Conservation (phyloP, 495 filamentous ascomycete genomes). For the Halenospora varia region DNA sequence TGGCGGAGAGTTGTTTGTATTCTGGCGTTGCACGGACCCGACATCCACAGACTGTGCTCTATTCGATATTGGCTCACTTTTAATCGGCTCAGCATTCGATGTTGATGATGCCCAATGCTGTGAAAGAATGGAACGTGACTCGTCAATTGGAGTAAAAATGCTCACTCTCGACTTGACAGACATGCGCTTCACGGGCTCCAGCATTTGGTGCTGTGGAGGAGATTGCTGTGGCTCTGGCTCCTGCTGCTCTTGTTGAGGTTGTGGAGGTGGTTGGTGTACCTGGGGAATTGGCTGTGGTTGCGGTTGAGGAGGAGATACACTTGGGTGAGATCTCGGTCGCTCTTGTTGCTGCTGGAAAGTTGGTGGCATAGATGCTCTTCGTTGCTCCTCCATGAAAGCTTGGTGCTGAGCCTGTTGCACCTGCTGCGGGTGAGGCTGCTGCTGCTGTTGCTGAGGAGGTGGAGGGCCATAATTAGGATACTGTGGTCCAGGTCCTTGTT, state of each 20-base stretch:
- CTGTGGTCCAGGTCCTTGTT: conserved; percentile 28
- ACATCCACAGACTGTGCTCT: conserved; percentile 65
- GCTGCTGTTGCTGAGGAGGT: conserved; percentile 37
- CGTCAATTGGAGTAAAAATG: conserved; percentile 96
- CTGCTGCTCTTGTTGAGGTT: conserved; percentile 26
- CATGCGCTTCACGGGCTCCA: conserved; percentile 65
- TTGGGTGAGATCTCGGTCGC: conserved; percentile 26
- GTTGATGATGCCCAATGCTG: conserved; percentile 70
- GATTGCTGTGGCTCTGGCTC: conserved; percentile 42
- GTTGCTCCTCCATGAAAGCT: conserved; percentile 64
- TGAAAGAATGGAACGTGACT: conserved; percentile 80
- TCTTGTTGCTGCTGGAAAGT: conserved; percentile 45
- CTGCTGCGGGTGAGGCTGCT: conserved; percentile 32
- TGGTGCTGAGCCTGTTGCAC: conserved; percentile 46
- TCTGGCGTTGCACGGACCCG: conserved; percentile 43
- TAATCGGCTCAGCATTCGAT: conserved; percentile 39
- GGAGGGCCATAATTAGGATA: conserved; percentile 31
- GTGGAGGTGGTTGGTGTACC: conserved; percentile 27
- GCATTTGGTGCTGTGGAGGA: conserved; percentile 41
- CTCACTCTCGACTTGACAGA: conserved; percentile 80
- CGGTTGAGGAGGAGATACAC: conserved; percentile 29
- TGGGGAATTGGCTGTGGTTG: conserved; percentile 31
- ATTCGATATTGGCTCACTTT: conserved; percentile 28
- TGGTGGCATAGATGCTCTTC: conserved; percentile 57
- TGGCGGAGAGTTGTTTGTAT: conserved; percentile 35